Conservation (phyloP, 169 alveolate species). For the Eimeria praecox region DNA sequence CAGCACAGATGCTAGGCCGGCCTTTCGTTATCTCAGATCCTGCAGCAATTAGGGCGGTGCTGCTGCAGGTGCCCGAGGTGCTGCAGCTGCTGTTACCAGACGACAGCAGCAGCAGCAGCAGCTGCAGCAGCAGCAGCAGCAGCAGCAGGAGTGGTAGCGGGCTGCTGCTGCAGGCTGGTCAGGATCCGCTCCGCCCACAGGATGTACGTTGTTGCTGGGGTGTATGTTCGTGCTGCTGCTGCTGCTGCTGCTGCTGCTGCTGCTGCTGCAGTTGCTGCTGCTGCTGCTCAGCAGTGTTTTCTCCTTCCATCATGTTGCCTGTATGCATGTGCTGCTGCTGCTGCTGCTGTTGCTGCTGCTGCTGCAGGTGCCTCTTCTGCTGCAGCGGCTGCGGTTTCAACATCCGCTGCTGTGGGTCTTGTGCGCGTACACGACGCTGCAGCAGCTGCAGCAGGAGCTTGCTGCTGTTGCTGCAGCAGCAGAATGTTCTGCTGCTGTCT, state of each 20-base stretch:
- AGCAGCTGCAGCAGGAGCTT: conserved; percentile 56
- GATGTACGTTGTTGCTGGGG: too few relatives aligned
- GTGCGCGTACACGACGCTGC: conserved; percentile 18
- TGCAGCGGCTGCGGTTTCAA: too few relatives aligned
- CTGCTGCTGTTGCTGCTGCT: background rate
- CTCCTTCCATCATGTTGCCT: too few relatives aligned
- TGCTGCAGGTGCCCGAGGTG: background rate
- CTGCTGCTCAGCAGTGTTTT: too few relatives aligned
- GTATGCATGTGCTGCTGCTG: conserved; percentile 10
- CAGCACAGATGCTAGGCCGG: too few relatives aligned
- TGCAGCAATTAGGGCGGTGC: background rate
- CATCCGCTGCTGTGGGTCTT: background rate
- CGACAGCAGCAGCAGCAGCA: background rate
- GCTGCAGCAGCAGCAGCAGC: conserved; percentile 6
- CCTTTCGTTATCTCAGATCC: too few relatives aligned
- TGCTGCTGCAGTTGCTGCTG: too few relatives aligned
- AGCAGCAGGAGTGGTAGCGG: background rate
- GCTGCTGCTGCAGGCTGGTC: conserved; percentile 32
- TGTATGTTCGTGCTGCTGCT: too few relatives aligned
- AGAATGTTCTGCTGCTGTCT: background rate
- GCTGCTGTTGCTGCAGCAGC: background rate
- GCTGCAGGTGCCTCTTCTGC: background rate
- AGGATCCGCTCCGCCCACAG: too few relatives aligned
- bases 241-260: too few relatives aligned
- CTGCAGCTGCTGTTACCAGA: too few relatives aligned